phyloP scores from a whole-genome alignment of 352 stramenopile species.

The Phytopythium delawarense region DNA sequence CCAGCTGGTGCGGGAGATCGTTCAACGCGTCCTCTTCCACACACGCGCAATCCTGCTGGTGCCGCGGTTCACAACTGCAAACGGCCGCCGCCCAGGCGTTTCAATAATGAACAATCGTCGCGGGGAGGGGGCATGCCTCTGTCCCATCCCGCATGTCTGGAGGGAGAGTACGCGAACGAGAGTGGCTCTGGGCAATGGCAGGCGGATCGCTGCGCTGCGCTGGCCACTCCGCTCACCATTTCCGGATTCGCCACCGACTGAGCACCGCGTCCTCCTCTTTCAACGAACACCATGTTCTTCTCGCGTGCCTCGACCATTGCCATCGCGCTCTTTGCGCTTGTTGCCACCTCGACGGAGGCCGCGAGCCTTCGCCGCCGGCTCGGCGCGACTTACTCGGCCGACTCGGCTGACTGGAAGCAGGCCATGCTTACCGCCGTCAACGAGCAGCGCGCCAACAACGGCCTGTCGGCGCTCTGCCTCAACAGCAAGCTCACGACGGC shows the following conservation, averaged over 20 bases:
- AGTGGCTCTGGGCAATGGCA: neutral
- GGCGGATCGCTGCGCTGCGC: neutral
- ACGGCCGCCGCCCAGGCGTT: too few relatives aligned
- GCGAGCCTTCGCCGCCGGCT: constrained; percentile 1
- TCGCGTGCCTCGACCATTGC: neutral
- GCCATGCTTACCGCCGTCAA: constrained; percentile 49
- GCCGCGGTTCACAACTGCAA: neutral
- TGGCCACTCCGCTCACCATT: neutral
- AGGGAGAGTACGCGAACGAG: neutral
- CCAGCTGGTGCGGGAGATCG: neutral
- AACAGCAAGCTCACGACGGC: constrained; percentile 33
- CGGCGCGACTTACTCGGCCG: constrained; percentile 3
- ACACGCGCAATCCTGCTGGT: neutral
- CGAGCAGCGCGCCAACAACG: constrained; percentile 28
- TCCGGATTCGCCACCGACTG: neutral
- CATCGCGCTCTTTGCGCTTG: neutral
- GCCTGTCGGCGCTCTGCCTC: constrained; percentile 27
- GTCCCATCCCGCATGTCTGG: neutral
- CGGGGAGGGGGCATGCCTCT: neutral
- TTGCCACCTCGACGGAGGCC: neutral
- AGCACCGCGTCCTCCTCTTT: too few relatives aligned
- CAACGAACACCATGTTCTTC: constrained; percentile 5
- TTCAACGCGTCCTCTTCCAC: constrained; percentile 3
- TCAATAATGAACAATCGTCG: too few relatives aligned
- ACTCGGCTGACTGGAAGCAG: constrained; percentile 7